phyloP scores from a whole-genome alignment of 306 rosid species.

The Gillenia trifoliata region DNA sequence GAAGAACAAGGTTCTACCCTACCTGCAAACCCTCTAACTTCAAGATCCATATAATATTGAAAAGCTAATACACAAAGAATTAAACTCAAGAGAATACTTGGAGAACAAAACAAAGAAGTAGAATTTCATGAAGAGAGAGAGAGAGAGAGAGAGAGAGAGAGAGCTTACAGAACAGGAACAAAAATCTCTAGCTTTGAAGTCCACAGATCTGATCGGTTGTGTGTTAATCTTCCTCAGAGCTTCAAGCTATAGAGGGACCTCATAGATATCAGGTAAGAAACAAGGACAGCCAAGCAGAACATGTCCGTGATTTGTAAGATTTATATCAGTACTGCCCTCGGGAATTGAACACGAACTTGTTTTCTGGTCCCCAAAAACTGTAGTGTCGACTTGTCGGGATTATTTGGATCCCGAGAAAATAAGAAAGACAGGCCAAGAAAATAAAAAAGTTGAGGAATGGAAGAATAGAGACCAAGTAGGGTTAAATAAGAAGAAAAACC shows the following conservation, averaged over 20 bases:
- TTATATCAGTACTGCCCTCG: slow-evolving; percentile 20
- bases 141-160: slow-evolving; percentile 21
- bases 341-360: slow-evolving; percentile 36
- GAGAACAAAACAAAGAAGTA: not conserved
- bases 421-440: not conserved
- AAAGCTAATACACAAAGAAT: not conserved
- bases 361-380: slow-evolving; percentile 18
- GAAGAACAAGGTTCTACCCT: not conserved
- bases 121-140: not conserved
- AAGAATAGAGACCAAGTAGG: slow-evolving; percentile 27
- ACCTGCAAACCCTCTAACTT: not conserved
- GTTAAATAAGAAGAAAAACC: slow-evolving; percentile 34
- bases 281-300: slow-evolving; percentile 24
- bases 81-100: not conserved
- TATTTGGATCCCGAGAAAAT: slow-evolving; percentile 41
- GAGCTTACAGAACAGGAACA: slow-evolving; percentile 39
- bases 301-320: not conserved
- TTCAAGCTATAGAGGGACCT: not conserved
- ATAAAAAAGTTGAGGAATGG: slow-evolving; percentile 21
- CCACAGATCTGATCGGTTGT: slow-evolving; percentile 24
- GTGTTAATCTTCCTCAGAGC: not conserved
- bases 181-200: not conserved
- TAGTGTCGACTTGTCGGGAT: slow-evolving; percentile 37
- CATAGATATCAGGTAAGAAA: slow-evolving; percentile 24
- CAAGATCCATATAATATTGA: not conserved